Conservation (phyloP, 2,329 filamentous ascomycete genomes). For the Alternaria angustiovoidea region DNA sequence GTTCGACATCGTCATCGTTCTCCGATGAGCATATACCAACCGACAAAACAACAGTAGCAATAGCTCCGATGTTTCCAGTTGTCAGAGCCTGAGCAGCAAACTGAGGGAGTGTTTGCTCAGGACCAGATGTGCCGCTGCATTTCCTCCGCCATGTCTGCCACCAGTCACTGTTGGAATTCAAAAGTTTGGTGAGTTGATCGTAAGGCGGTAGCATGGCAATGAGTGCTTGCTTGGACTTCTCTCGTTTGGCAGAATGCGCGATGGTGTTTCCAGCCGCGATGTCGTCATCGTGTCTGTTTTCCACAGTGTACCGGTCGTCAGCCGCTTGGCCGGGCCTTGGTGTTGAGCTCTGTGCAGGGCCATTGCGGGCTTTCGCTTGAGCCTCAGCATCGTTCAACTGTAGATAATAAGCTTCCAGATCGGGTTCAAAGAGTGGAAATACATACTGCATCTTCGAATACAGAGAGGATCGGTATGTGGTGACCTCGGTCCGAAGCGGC, state of each 20-base stretch:
- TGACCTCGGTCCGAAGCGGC: conserved; percentile 39
- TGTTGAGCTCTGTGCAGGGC: conserved; percentile 25
- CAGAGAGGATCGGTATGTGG: conserved; percentile 49
- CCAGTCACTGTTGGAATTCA: conserved; percentile 51
- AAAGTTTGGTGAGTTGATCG: conserved; percentile 42
- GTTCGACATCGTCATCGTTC: conserved; percentile 56
- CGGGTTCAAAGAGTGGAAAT: not conserved
- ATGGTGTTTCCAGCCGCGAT: conserved; percentile 30
- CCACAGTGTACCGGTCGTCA: conserved; percentile 40
- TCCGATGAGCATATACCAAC: conserved; percentile 52
- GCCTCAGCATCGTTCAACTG: conserved; percentile 49
- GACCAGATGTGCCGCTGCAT: conserved; percentile 52
- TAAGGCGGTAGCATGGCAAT: conserved; percentile 46
- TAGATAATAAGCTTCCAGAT: conserved; percentile 20
- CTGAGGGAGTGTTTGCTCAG: conserved; percentile 46
- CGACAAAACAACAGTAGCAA: conserved; percentile 49
- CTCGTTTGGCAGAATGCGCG: conserved; percentile 41
- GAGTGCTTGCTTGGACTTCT: conserved; percentile 47
- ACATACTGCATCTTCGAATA: conserved; percentile 52
- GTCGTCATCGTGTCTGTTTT: conserved; percentile 42
- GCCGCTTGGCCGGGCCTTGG: conserved; percentile 17
- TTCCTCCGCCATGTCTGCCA: conserved; percentile 55
- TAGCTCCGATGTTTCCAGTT: conserved; percentile 52
- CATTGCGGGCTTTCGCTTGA: conserved; percentile 39
- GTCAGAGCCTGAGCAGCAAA: conserved; percentile 57